phyloP scores from a whole-genome alignment of 176 grass and related monocot genomes.

The Bolboschoenus planiculmis region DNA sequence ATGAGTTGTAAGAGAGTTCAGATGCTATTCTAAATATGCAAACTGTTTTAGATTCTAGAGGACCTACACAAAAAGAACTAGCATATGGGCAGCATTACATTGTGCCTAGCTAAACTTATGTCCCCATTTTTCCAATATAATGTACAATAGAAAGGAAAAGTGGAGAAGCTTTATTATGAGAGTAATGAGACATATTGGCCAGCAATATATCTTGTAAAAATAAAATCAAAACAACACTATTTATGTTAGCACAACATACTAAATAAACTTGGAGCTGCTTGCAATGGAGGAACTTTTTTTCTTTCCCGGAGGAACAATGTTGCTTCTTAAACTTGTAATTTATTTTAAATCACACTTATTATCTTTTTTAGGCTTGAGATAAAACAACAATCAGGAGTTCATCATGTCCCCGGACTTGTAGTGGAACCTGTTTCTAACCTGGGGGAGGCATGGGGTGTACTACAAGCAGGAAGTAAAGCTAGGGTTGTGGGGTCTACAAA shows the following conservation, averaged over 20 bases:
- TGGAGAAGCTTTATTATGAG: neutral
- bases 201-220: neutral
- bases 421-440: slow-evolving; percentile 65
- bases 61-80: neutral
- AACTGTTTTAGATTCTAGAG: neutral
- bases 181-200: neutral
- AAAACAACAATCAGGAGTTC: slow-evolving; percentile 70
- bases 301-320: neutral
- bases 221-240: neutral
- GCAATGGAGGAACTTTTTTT: neutral
- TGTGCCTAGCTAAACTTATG: neutral
- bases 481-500: slow-evolving; percentile 80
- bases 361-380: slow-evolving; percentile 72
- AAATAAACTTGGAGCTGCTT: neutral
- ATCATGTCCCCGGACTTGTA: slow-evolving; percentile 93
- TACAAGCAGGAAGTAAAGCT: slow-evolving; percentile 87
- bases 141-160: neutral
- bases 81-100: neutral
- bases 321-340: neutral
- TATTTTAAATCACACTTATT: neutral
- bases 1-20: neutral
- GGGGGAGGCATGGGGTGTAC: slow-evolving; percentile 84
- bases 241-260: neutral
- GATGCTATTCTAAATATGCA: neutral
- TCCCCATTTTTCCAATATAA: neutral